These are phyloP conservation scores for Cubamyces sp. DNA, from an alignment of 768 basidiomycete species.

Conservation along the genomic window DNA sequence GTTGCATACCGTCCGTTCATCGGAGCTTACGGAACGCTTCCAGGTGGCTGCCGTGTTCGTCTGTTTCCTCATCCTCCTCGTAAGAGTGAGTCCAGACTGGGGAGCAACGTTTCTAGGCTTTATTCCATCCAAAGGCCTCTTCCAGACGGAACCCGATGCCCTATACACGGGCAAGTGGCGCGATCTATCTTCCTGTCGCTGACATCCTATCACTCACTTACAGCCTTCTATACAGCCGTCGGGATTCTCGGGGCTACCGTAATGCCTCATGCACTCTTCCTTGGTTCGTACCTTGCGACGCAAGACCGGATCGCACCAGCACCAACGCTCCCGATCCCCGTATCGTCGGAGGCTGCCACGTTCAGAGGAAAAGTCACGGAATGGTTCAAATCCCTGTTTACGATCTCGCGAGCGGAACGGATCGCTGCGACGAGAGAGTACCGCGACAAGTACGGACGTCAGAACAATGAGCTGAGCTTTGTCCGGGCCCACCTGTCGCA, in stretches of 20 bases:
- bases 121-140: conserved; percentile 68
- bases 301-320: conserved; percentile 61
- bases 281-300: conserved; percentile 83
- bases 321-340: conserved; percentile 31
- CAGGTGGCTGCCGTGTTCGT: conserved; percentile 57
- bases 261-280: conserved; percentile 89
- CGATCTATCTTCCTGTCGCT: conserved; percentile 16
- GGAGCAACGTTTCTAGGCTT: conserved; percentile 72
- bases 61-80: conserved; percentile 76
- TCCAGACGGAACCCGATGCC: conserved; percentile 47
- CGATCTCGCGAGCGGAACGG: conserved; percentile 31
- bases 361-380: conserved; percentile 7
- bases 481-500: conserved; percentile 45
- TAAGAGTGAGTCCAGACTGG: conserved; percentile 74
- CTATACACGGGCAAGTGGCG: conserved; percentile 65
- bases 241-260: conserved; percentile 82
- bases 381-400: conserved; percentile 30
- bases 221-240: conserved; percentile 47
- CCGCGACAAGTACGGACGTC: conserved; percentile 40
- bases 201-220: conserved; percentile 39
- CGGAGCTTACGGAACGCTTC: background rate
- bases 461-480: conserved; percentile 41
- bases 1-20: background rate
- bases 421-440: conserved; percentile 29
- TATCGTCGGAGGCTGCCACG: conserved; percentile 1